Conservation (phyloP, 225 moss, liverwort and hornwort genomes). For the Polytrichum commune region DNA sequence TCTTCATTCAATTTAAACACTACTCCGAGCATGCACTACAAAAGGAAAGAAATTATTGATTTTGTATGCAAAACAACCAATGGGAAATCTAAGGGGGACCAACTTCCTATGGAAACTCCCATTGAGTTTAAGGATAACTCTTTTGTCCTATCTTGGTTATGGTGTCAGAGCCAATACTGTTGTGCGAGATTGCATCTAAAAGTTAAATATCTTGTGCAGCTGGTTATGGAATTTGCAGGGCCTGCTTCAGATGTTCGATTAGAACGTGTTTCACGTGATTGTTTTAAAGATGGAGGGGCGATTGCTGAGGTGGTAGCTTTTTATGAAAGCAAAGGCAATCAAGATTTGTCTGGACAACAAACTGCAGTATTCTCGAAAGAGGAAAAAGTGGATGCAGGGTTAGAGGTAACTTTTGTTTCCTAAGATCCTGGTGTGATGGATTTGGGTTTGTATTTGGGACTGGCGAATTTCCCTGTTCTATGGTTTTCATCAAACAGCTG, state of each 20-base stretch:
- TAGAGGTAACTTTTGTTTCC: slow-evolving; percentile 48
- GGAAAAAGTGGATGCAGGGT: slow-evolving; percentile 62
- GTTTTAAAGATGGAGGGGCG: slow-evolving; percentile 83
- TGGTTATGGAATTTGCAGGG: slow-evolving; percentile 76
- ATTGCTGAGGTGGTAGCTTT: slow-evolving; percentile 86
- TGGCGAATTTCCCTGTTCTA: too few relatives aligned
- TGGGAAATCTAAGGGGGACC: too few relatives aligned
- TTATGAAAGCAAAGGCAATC: slow-evolving; percentile 46
- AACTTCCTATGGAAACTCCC: too few relatives aligned
- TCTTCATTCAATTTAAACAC: too few relatives aligned
- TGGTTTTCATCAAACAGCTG: too few relatives aligned
- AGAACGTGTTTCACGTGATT: slow-evolving; percentile 82
- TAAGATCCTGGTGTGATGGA: too few relatives aligned
- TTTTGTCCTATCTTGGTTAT: neutral
- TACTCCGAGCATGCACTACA: too few relatives aligned
- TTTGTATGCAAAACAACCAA: too few relatives aligned
- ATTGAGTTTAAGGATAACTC: too few relatives aligned
- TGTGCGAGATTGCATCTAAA: neutral
- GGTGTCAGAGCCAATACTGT: neutral
- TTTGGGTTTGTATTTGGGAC: too few relatives aligned
- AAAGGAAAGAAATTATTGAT: too few relatives aligned
- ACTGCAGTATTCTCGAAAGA: slow-evolving; percentile 15
- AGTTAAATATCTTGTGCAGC: slow-evolving; percentile 38
- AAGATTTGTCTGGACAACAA: neutral
- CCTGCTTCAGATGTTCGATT: slow-evolving; percentile 77